Evolutionary conservation across 176 grass and related monocot genomes (phyloP).

Genomic region (Aechmea fasciata): DNA sequence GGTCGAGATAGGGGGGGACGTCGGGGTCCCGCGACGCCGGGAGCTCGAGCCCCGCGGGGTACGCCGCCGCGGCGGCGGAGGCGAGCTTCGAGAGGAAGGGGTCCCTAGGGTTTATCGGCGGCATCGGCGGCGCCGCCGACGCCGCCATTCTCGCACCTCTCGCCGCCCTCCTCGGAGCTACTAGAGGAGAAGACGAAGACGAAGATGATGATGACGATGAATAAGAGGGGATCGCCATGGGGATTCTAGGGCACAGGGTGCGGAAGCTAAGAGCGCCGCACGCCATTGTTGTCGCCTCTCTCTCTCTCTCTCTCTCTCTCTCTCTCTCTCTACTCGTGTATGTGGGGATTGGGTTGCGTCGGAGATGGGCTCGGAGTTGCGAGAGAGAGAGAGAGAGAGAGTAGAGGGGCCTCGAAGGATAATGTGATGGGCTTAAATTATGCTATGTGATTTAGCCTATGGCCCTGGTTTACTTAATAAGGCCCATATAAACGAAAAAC

Average conservation of each 20-base stretch:
- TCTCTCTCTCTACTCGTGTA: too few species aligned
- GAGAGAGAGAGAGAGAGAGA: too few species aligned
- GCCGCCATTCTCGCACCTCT: neutral
- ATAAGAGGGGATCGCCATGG: conserved; percentile 15
- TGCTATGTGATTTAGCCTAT: too few species aligned
- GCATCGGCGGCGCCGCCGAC: conserved; percentile 5
- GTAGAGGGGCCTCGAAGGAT: too few species aligned
- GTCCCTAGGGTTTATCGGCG: conserved; percentile 19
- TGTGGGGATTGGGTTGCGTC: neutral
- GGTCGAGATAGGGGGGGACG: conserved; percentile 58
- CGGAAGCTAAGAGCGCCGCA: too few species aligned
- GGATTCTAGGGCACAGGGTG: conserved; percentile 6
- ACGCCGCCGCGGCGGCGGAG: conserved; percentile 25
- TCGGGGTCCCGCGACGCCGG: conserved; percentile 9
- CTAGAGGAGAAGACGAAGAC: conserved; percentile 4
- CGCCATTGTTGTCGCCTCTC: too few species aligned
- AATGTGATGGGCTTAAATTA: too few species aligned
- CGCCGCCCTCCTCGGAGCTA: conserved; percentile 20
- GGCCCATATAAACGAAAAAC: too few species aligned
- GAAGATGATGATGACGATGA: conserved; percentile 7
- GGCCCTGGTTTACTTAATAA: too few species aligned
- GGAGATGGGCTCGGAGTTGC: neutral
- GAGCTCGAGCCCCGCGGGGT: conserved; percentile 25
- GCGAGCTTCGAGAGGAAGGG: conserved; percentile 28
- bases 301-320: too few species aligned